A percentile compares a stretch with the other conserved stretches of the same genome.
Evolutionary conservation across 2,329 filamentous ascomycete genomes (phyloP).

Genomic region (Aureobasidium vineae): DNA sequence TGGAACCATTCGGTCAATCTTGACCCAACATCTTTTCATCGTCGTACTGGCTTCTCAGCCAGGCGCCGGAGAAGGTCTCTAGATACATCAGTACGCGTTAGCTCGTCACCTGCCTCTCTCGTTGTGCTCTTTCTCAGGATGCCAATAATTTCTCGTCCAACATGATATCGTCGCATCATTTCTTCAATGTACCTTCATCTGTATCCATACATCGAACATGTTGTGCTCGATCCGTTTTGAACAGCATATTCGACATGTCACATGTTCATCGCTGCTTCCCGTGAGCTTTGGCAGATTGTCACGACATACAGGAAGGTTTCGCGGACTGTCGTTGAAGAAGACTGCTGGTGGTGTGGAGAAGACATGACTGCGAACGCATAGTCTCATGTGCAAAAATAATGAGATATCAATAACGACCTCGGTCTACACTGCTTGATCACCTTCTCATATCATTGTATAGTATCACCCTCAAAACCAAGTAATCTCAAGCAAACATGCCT

Average conservation of each 20-base stretch:
- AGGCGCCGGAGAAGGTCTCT: neutral
- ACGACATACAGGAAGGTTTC: no score
- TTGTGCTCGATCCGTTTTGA: no score
- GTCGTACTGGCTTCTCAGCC: constrained; percentile 3
- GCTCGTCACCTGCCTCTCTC: neutral
- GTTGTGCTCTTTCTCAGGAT: neutral
- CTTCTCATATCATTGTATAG: no score
- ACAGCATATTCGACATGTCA: neutral
- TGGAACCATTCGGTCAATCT: neutral
- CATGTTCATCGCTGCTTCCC: neutral
- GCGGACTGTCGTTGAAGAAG: neutral
- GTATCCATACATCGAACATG: neutral
- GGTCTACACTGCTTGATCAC: neutral
- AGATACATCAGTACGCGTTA: neutral
- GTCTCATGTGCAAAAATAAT: neutral
- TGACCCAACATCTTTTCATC: neutral
- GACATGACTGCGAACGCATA: neutral
- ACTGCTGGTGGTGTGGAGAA: constrained; percentile 3
- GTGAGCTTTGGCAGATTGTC: neutral
- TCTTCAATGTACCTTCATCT: neutral
- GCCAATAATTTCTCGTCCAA: neutral
- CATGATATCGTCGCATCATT: neutral
- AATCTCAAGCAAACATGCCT: neutral
- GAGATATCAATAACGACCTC: neutral
- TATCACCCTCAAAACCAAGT: neutral